phyloP scores from a whole-genome alignment of 2,329 filamentous ascomycete species.

The Aspergillaceae sp. region DNA sequence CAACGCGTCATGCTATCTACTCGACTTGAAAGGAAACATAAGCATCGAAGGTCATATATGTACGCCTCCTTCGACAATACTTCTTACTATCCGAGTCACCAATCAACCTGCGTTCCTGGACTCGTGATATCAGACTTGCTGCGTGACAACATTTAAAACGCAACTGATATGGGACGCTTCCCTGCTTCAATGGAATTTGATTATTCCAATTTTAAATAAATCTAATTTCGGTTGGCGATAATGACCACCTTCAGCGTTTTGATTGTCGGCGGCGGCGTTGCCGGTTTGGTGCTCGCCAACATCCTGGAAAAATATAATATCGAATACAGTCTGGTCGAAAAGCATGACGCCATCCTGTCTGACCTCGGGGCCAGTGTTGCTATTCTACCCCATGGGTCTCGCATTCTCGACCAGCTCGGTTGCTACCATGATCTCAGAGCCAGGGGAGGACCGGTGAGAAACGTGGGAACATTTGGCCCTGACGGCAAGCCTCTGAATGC shows the following conservation, averaged over 20 bases:
- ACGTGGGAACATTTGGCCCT: constrained; percentile 2
- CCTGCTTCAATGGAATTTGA: background rate
- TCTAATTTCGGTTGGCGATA: too few species aligned
- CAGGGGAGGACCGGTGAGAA: background rate
- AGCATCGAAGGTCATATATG: too few species aligned
- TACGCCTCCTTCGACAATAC: too few species aligned
- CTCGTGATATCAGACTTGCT: too few species aligned
- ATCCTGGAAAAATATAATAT: constrained; percentile 39
- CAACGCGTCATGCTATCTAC: too few species aligned
- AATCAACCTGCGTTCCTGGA: too few species aligned
- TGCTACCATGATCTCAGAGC: constrained; percentile 20
- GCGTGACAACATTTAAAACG: background rate
- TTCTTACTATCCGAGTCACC: too few species aligned
- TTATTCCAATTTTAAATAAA: background rate
- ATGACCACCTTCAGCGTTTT: constrained; percentile 23
- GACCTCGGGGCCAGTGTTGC: constrained; percentile 43
- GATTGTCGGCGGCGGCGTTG: constrained; percentile 43
- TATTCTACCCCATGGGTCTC: constrained; percentile 34
- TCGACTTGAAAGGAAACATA: too few species aligned
- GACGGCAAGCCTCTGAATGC: constrained; percentile 1
- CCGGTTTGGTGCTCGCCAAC: constrained; percentile 41
- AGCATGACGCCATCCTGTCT: constrained; percentile 25
- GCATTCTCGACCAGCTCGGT: constrained; percentile 46
- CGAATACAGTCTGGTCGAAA: constrained; percentile 45
- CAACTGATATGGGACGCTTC: background rate